Evolutionary conservation across 169 alveolate species (phyloP), one percentile per base, ranked within the genome.

Genomic region (Blepharisma undulans): DNA sequence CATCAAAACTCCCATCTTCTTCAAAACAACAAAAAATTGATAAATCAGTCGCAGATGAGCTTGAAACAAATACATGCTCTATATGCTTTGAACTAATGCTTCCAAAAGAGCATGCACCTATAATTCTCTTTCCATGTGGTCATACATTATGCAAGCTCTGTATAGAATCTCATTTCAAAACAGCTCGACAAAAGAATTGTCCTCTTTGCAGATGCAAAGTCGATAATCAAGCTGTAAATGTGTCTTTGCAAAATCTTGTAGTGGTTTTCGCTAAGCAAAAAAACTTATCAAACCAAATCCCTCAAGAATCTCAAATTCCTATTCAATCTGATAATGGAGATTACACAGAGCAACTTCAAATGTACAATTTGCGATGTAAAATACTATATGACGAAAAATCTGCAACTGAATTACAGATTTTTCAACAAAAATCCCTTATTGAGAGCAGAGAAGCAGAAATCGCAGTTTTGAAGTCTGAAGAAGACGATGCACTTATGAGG

Each of bases 41-140:
- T 18, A 48, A 48, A 48, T 48, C 91, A 74, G 92, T 95, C 21
- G 92, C 92, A 80, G 90, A 93, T 25, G 90, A 94, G 86, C 92
- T 95, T 4, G 95, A 94, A 93, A 85, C 94, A 14, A 89, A 94
- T 76, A 94, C 96, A 8, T 96, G 98, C 92, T 96, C 98, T 10
- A 95, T 96, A 27, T 96, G 98, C 59, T 95, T 93, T 93, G 98
- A 96, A 84, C 87, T 96, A 6, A 93, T 96, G 93, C 89, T 95
- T 6, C 97, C 98, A 48, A 96, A 97, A 36, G 90, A 87, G 18
- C 84, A 93, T 76, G 78, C 95, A 21, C 98, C 98, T 12, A 95
- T 95, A 19, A 91, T 96, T 18, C 89, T 96, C 76, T 95, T 96
- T 78, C 98, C 98, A 59, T 96, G 98, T 85, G 98, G 98, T 0